Evolutionary conservation across 2,329 filamentous ascomycete species (phyloP), one percentile per base, ranked within the genome.

Genomic region (Fusarium gaditjirri): DNA sequence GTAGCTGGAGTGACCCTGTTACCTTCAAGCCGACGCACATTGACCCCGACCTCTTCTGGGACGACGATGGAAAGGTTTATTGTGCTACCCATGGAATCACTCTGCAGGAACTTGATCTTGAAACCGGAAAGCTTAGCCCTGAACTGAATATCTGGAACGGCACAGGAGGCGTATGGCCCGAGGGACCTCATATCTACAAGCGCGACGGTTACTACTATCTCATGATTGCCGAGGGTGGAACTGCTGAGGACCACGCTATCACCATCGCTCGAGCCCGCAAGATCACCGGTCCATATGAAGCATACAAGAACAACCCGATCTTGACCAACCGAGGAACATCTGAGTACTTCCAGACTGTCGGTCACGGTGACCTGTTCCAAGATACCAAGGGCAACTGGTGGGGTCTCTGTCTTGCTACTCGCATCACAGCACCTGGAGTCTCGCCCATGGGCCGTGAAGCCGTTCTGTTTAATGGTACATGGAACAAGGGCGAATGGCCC

Each of bases 41-140:
- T 57, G 89, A 91, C 58, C 86, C 87, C 0, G 12, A 79, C 13
- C 38, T 78, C 0, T 87, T 88, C 72, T 90, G 87, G 85, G 86
- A 90, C 54, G 83, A 84, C 2, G 84, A 90, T 50, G 88, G 87
- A 2, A 86, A 83, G 62, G 80, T 84, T 0, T 90, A 89, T 62
- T 83, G 88, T 7, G 82, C 82, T 0, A 64, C 70, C 2, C 36
- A 83, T 78, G 16, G 83, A 2, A 76, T 79, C 13, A 68, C 72
- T 1, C 62, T 77, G 1, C 70, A 74, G 31, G 81, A 73, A 25
- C 33, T 73, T 12, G n/a, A 73, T 7, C 25, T 73, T 5, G 41
- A 65, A 4, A 73, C 70, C 0, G 71, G 71, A 3, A 21, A 59
- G 8, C 43, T 71, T 4, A 21, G 52, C 5, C 50, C 83, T 76